phyloP scores from a whole-genome alignment of 2,329 filamentous ascomycete genomes.

The Didymosphaeria variabile region DNA sequence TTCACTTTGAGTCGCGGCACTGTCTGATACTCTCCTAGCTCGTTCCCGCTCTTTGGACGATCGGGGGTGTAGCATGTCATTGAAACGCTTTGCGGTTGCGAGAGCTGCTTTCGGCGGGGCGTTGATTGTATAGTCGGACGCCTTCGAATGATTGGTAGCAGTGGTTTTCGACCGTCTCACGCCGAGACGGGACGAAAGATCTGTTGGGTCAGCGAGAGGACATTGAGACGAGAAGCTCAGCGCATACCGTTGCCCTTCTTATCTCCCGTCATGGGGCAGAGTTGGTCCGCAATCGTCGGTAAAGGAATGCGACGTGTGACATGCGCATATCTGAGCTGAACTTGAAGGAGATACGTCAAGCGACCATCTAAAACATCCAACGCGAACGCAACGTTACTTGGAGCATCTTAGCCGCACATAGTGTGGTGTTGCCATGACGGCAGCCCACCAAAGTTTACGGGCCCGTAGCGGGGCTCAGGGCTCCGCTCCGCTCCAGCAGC shows the following conservation, averaged over 20 bases:
- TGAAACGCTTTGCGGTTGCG: slow-evolving; percentile 36
- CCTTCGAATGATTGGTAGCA: slow-evolving; percentile 34
- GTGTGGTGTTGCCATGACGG: neutral
- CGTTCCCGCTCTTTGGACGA: slow-evolving; percentile 24
- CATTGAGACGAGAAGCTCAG: neutral
- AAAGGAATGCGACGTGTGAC: neutral
- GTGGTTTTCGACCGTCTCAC: slow-evolving; percentile 37
- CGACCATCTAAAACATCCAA: neutral
- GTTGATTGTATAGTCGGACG: slow-evolving; percentile 31
- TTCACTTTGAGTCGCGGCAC: neutral
- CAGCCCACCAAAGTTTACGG: slow-evolving; percentile 3
- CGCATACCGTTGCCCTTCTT: slow-evolving; percentile 42
- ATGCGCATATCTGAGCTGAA: neutral
- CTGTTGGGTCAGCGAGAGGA: slow-evolving; percentile 23
- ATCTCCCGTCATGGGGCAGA: slow-evolving; percentile 37
- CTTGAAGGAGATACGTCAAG: neutral
- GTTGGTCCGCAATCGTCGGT: neutral
- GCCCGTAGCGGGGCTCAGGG: slow-evolving; percentile 4
- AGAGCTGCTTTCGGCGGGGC: slow-evolving; percentile 44
- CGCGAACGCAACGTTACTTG: neutral
- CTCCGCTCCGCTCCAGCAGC: neutral
- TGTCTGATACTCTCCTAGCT: slow-evolving; percentile 11
- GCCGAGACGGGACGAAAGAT: slow-evolving; percentile 35
- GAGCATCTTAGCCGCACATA: neutral
- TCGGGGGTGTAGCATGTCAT: slow-evolving; percentile 41